Percentiles rank a stretch among this genome's conserved stretches.
These are phyloP conservation scores for Waltiozyma sp. DNA, from an alignment of 1,139 yeast genomes.

Conservation along the genomic window DNA sequence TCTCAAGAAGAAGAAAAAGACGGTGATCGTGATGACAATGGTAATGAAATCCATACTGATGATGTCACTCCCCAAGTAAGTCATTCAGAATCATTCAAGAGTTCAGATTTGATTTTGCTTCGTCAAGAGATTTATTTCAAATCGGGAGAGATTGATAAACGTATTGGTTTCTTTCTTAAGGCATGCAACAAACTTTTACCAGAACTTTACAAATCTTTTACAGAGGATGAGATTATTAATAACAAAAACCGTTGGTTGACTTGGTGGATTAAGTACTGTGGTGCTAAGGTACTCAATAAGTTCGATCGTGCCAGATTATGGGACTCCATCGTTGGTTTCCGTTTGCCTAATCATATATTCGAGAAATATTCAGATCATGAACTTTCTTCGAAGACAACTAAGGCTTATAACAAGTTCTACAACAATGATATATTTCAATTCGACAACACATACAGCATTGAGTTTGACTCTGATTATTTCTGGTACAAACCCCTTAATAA, in stretches of 20 bases:
- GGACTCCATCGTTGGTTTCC: slow-evolving; percentile 81
- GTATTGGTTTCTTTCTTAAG: slow-evolving; percentile 64
- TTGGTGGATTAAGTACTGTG: slow-evolving; percentile 93
- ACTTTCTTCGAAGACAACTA: slow-evolving; percentile 19
- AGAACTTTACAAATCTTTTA: slow-evolving; percentile 64
- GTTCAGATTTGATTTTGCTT: slow-evolving; percentile 9
- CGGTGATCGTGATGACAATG: slow-evolving; percentile 1
- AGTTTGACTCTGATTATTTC: slow-evolving; percentile 12
- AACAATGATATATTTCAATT: slow-evolving; percentile 6
- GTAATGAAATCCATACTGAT: neutral
- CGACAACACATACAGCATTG: neutral
- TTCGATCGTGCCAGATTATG: slow-evolving; percentile 79
- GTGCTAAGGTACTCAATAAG: slow-evolving; percentile 79
- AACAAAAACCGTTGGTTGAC: slow-evolving; percentile 80
- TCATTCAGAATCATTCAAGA: slow-evolving; percentile 3
- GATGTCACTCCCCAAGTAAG: neutral
- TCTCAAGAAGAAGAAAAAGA: neutral
- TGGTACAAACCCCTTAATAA: slow-evolving; percentile 16
- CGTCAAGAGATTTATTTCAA: slow-evolving; percentile 17
- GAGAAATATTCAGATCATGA: slow-evolving; percentile 5
- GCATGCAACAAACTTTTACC: slow-evolving; percentile 57
- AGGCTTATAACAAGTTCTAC: slow-evolving; percentile 20
- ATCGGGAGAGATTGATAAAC: slow-evolving; percentile 49
- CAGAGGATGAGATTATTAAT: slow-evolving; percentile 70
- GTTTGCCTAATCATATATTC: slow-evolving; percentile 27